A percentile compares a stretch with the other conserved stretches of the same genome.
Evolutionary conservation across 371 early-diverging fungal species (phyloP).

Genomic region (Lichtheimia corymbifera): DNA sequence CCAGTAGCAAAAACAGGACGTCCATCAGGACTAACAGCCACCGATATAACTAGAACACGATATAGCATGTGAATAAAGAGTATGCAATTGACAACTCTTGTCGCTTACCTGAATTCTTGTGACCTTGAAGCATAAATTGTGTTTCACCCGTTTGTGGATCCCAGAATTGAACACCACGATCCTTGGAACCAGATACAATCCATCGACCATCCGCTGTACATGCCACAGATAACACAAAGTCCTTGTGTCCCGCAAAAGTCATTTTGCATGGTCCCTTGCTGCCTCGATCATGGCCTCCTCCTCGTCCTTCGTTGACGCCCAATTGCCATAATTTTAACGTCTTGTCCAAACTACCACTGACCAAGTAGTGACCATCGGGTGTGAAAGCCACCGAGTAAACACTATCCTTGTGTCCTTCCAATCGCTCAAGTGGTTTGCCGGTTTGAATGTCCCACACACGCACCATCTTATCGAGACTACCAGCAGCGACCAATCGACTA

Average conservation of each 20-base stretch:
- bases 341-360: constrained; percentile 95
- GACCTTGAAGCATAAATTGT: constrained; percentile 95
- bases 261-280: constrained; percentile 36
- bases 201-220: constrained; percentile 91
- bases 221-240: constrained; percentile 96
- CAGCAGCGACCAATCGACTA: constrained; percentile 81
- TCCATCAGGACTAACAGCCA: constrained; percentile 81
- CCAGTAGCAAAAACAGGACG: constrained; percentile 92
- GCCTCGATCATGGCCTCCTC: constrained; percentile 27
- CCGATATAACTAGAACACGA: constrained; percentile 78
- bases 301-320: constrained; percentile 37
- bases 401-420: constrained; percentile 96
- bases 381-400: constrained; percentile 97
- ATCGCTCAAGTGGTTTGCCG: constrained; percentile 79
- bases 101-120: constrained; percentile 88
- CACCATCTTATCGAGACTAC: constrained; percentile 92
- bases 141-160: constrained; percentile 79
- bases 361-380: constrained; percentile 89
- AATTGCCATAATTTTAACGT: constrained; percentile 96
- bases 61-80: not conserved
- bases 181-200: constrained; percentile 95
- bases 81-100: constrained; percentile 9
- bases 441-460: constrained; percentile 91
- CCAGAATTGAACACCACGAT: constrained; percentile 95
- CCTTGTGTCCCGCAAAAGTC: constrained; percentile 75